Evolutionary conservation across 2,329 filamentous ascomycete species (phyloP), one percentile per base, ranked within the genome.

Genomic region (Fusarium abutilonis): DNA sequence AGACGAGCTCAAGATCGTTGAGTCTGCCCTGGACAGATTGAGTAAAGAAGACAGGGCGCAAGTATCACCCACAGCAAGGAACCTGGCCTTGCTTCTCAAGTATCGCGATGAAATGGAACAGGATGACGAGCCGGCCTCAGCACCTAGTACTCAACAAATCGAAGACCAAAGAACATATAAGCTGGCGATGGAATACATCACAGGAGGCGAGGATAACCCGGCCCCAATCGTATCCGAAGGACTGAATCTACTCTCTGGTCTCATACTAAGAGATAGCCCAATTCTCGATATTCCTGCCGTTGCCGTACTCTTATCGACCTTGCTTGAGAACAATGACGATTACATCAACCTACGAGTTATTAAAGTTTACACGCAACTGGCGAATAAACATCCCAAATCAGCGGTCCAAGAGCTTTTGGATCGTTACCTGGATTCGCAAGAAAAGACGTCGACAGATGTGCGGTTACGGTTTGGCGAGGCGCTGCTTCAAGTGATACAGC

Each of bases 341-440:
- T 93, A 89, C 70, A 87, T 92, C 58, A 89, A 90, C 67, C 78
- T 89, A 3, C 82, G 86, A n/a, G 84, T 86, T 14, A 85, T 92
- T 59, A 86, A 86, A 60, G 80, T 88, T 2, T 85, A 91, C 56
- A 83, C 84, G 0, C 82, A 86, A 21, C 74, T 93, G 10, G 83
- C 88, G 0, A 76, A 81, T 60, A 81, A 79, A 52, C 88, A 91
- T 46, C 87, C 89, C 0, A 83, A 81, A 38, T 83, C 88, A 0
- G 86, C 87, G 0, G 77, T 84, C 4, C 80, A 79, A 19, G 88
- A 91, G 65, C 76, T 92, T 0, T 75, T 89, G 0, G 88, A 91
- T 21, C 82, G 86, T 38, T 92, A 92, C 63, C 74, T 89, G 15
- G 90, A 93, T 68, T 71, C 83, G 1, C 77, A 79, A 42, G 88